Evolutionary conservation across 2,329 filamentous ascomycete species (phyloP).

Genomic region (Colletotrichum ledebouriae): DNA sequence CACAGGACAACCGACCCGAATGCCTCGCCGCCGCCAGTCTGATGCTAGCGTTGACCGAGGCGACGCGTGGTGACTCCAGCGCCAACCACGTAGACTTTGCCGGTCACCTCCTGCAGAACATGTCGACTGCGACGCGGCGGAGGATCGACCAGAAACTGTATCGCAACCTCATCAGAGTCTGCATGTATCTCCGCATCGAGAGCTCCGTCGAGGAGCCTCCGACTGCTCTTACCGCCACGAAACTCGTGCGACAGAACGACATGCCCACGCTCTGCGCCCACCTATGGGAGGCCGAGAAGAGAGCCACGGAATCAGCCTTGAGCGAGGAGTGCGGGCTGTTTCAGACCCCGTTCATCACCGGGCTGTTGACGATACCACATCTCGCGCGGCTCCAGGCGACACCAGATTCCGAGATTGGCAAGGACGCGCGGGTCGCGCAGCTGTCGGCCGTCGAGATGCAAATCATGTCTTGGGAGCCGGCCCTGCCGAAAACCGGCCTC

Average conservation of each 20-base stretch:
- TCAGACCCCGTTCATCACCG: constrained; percentile 5
- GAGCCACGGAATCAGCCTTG: background rate
- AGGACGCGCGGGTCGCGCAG: background rate
- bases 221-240: background rate
- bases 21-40: background rate
- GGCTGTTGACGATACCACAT: constrained; percentile 13
- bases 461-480: constrained; percentile 14
- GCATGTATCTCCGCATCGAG: constrained; percentile 9
- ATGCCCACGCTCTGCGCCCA: constrained; percentile 1
- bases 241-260: background rate
- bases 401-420: background rate
- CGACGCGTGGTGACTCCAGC: background rate
- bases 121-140: background rate
- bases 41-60: background rate
- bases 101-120: constrained; percentile 8
- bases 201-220: background rate
- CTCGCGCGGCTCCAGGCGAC: background rate
- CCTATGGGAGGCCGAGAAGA: constrained; percentile 10
- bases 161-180: background rate
- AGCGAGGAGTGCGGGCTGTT: constrained; percentile 4
- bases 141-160: background rate
- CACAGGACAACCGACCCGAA: background rate
- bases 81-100: constrained; percentile 3
- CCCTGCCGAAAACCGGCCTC: background rate
- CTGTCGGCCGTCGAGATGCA: constrained; percentile 13